Conservation (phyloP, 2,329 filamentous ascomycete species). For the Fusarium lateritium region DNA sequence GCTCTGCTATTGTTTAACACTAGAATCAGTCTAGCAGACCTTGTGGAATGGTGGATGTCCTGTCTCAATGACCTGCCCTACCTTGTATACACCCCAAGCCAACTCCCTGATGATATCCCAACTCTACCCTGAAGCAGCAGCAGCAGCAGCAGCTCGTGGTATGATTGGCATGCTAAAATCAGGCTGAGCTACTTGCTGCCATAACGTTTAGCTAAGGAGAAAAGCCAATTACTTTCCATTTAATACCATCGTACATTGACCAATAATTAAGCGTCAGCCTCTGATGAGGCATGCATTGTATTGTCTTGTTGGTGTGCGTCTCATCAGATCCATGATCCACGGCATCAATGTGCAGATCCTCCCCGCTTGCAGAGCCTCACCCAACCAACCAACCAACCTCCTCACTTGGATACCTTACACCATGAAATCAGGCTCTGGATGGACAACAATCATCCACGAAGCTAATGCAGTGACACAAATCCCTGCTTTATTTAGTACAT, state of each 20-base stretch:
- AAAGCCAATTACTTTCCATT: too few species aligned
- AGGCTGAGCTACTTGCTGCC: slow-evolving; percentile 6
- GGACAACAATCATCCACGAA: neutral
- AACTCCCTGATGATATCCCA: neutral
- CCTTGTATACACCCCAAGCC: too few species aligned
- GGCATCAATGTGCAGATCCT: neutral
- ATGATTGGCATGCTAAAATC: neutral
- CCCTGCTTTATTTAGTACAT: neutral
- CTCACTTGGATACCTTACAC: neutral
- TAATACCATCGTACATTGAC: neutral
- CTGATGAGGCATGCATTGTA: too few species aligned
- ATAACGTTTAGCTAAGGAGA: too few species aligned
- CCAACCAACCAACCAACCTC: neutral
- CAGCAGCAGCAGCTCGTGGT: neutral
- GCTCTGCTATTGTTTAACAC: neutral
- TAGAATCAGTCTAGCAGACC: neutral
- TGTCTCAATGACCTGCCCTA: too few species aligned
- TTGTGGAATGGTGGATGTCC: neutral
- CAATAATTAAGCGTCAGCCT: neutral
- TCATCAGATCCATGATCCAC: neutral
- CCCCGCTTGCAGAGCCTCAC: neutral
- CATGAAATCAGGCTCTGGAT: neutral
- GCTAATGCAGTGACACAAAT: neutral
- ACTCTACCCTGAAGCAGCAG: neutral
- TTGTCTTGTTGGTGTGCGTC: neutral